phyloP scores from a whole-genome alignment of 306 rosid species.

The Gastrolobium villosum region DNA sequence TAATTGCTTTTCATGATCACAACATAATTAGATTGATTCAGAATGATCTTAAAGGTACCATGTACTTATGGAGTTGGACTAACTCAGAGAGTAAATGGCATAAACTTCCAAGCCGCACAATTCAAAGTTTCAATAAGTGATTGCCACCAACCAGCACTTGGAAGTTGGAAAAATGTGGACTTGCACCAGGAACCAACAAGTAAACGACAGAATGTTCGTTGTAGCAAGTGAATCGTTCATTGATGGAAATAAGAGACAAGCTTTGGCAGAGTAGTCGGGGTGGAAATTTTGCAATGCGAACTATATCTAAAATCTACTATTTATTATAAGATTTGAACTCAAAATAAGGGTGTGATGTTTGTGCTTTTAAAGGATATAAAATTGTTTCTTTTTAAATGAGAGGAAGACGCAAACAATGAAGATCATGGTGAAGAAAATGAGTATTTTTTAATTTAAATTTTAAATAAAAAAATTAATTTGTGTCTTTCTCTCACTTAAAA shows the following conservation, averaged over 20 bases:
- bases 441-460: too few relatives aligned
- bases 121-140: neutral
- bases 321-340: too few relatives aligned
- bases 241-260: slow-evolving; percentile 4
- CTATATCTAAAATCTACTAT: neutral
- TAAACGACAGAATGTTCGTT: neutral
- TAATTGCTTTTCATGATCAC: too few relatives aligned
- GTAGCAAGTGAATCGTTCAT: neutral
- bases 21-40: too few relatives aligned
- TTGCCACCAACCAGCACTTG: neutral
- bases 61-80: neutral
- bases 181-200: slow-evolving; percentile 3
- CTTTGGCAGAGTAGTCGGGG: neutral
- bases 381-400: too few relatives aligned
- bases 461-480: too few relatives aligned
- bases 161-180: slow-evolving; percentile 23
- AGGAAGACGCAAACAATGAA: too few relatives aligned
- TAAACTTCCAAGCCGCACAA: neutral
- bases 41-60: neutral
- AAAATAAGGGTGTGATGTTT: too few relatives aligned
- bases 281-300: neutral
- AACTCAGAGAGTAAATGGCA: neutral
- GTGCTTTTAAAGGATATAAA: too few relatives aligned
- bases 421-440: too few relatives aligned
- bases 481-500: too few relatives aligned